Percentiles rank a stretch among this genome's conserved stretches.
Conservation (phyloP, 129 eudicot genomes). For the Logfia minima region DNA sequence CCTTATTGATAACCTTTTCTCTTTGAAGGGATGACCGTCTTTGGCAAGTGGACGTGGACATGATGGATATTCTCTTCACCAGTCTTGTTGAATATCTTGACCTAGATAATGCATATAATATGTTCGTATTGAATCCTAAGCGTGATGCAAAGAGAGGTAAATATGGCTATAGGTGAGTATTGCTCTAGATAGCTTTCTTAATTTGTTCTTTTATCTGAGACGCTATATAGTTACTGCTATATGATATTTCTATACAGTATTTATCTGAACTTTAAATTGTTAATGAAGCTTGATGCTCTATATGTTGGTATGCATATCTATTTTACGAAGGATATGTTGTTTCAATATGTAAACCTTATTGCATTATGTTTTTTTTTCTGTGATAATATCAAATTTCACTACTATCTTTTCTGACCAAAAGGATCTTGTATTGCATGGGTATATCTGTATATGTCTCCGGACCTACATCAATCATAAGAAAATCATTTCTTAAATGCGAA, state of each 20-base stretch:
- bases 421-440: neutral
- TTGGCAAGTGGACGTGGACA: constrained; percentile 98
- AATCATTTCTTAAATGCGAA: neutral
- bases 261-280: constrained; percentile 6
- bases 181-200: constrained; percentile 8
- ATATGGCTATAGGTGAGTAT: constrained; percentile 83
- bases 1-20: constrained; percentile 19
- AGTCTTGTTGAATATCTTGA: constrained; percentile 91
- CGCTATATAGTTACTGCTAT: constrained; percentile 13
- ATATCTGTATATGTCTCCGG: neutral
- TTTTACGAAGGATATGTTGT: neutral
- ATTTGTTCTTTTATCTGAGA: constrained; percentile 2
- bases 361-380: neutral
- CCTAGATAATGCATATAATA: constrained; percentile 74
- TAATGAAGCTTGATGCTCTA: constrained; percentile 7
- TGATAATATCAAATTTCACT: neutral
- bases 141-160: constrained; percentile 60
- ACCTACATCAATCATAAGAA: neutral
- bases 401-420: neutral
- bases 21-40: constrained; percentile 59
- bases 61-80: constrained; percentile 74
- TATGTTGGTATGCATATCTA: neutral
- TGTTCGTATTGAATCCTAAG: constrained; percentile 83
- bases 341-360: neutral
- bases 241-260: constrained; percentile 10